Percentiles rank a stretch among this genome's conserved stretches.
phyloP scores from a whole-genome alignment of 495 filamentous ascomycete genomes.

The Neurospora sp. region DNA sequence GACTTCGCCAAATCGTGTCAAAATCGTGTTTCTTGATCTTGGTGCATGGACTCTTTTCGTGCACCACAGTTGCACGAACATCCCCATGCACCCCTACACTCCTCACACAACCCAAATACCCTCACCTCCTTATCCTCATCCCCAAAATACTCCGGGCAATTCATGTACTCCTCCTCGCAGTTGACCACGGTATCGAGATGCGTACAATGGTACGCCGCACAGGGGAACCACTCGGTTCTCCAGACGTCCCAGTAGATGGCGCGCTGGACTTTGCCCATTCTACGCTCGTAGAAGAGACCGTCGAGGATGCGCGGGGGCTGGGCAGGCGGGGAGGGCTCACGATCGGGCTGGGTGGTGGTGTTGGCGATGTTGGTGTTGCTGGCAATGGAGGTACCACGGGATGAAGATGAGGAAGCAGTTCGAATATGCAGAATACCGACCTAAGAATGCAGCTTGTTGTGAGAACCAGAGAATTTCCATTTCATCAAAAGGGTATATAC shows the following conservation, averaged over 20 bases:
- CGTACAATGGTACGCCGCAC: background rate
- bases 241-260: background rate
- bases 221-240: background rate
- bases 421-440: background rate
- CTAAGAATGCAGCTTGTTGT: background rate
- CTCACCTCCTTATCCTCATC: background rate
- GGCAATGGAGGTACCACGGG: background rate
- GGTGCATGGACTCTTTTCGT: too few relatives aligned
- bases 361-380: background rate
- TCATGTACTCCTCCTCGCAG: background rate
- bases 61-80: background rate
- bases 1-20: too few relatives aligned
- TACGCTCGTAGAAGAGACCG: background rate
- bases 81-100: background rate
- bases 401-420: background rate
- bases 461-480: background rate
- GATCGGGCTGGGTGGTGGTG: background rate
- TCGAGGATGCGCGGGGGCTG: background rate
- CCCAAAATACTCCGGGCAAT: background rate
- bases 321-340: too few relatives aligned
- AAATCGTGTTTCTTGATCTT: too few relatives aligned
- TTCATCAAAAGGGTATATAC: background rate
- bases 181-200: background rate
- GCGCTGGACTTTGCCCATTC: background rate
- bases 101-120: background rate